Evolutionary conservation across 768 basidiomycete genomes (phyloP).

Genomic region (Pulveroboletus sp.): DNA sequence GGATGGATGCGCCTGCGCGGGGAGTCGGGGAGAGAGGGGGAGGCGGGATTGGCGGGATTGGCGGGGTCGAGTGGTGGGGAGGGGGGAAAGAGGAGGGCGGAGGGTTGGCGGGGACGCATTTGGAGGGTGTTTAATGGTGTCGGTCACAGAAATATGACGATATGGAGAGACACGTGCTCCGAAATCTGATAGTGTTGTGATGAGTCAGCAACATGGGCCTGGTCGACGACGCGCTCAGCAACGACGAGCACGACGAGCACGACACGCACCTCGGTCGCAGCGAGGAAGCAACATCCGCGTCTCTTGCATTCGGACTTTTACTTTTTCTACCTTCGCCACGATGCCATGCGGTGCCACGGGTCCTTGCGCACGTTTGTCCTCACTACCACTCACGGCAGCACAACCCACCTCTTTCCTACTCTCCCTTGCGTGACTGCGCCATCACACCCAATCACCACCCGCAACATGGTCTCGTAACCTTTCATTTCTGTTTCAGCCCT

Average conservation of each 20-base stretch:
- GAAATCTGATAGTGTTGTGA: constrained; percentile 15
- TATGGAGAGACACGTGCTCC: constrained; percentile 35
- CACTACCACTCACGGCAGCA: constrained; percentile 14
- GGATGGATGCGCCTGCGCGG: constrained; percentile 23
- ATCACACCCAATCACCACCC: constrained; percentile 21
- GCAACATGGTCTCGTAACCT: constrained; percentile 27
- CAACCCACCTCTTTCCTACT: not conserved
- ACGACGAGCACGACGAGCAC: constrained; percentile 5
- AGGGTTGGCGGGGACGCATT: not conserved
- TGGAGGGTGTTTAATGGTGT: not conserved
- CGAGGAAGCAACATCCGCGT: constrained; percentile 11
- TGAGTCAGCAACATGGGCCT: constrained; percentile 28
- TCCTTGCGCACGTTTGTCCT: constrained; percentile 35
- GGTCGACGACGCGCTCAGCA: constrained; percentile 10
- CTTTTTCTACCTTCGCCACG: constrained; percentile 27
- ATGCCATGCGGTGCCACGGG: constrained; percentile 32
- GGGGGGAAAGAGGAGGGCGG: not conserved
- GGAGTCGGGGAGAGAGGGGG: constrained; percentile 32
- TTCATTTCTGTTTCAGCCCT: constrained; percentile 7
- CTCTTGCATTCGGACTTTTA: constrained; percentile 21
- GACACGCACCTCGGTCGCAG: constrained; percentile 17
- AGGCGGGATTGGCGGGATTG: not conserved
- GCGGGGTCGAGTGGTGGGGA: constrained; percentile 1
- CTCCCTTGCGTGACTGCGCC: constrained; percentile 3
- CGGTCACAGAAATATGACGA: constrained; percentile 34